Percentiles rank a stretch among this genome's conserved stretches.
phyloP scores from a whole-genome alignment of 495 filamentous ascomycete genomes.

The Aspergillus ellipticus region DNA sequence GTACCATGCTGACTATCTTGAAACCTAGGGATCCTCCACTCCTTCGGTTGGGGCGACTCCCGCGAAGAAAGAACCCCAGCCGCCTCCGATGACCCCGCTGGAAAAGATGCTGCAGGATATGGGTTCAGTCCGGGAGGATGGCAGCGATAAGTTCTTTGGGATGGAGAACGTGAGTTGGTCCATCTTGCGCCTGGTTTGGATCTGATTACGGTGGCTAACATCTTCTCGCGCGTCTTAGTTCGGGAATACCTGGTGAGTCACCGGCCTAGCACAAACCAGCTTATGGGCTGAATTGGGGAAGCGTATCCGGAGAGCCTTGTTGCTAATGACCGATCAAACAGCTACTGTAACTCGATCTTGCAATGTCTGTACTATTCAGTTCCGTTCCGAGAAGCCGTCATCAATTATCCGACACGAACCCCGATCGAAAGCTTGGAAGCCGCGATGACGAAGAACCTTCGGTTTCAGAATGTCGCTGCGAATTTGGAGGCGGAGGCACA shows the following conservation, averaged over 20 bases:
- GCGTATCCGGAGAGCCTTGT: neutral
- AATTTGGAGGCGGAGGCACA: conserved; percentile 40
- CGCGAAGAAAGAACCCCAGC: conserved; percentile 69
- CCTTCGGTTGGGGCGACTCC: conserved; percentile 40
- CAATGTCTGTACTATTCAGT: conserved; percentile 96
- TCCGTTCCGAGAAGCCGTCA: conserved; percentile 90
- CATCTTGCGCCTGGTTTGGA: conserved; percentile 2
- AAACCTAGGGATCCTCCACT: conserved; percentile 36
- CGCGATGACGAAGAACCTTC: conserved; percentile 40
- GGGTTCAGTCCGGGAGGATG: conserved; percentile 75
- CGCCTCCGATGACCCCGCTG: conserved; percentile 67
- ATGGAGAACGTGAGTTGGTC: conserved; percentile 82
- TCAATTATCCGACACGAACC: conserved; percentile 77
- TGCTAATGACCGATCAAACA: conserved; percentile 30
- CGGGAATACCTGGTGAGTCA: conserved; percentile 91
- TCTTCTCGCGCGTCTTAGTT: conserved; percentile 53
- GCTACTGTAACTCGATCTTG: conserved; percentile 96
- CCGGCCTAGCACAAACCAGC: no score
- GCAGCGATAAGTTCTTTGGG: conserved; percentile 97
- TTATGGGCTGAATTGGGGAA: neutral
- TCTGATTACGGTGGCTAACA: conserved; percentile 17
- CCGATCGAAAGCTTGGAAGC: conserved; percentile 52
- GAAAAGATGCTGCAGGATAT: conserved; percentile 80
- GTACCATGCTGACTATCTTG: conserved; percentile 10
- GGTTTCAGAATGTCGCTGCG: conserved; percentile 44